Conservation (phyloP, 805 yeast species). For the Priceomyces fermenticarens region DNA sequence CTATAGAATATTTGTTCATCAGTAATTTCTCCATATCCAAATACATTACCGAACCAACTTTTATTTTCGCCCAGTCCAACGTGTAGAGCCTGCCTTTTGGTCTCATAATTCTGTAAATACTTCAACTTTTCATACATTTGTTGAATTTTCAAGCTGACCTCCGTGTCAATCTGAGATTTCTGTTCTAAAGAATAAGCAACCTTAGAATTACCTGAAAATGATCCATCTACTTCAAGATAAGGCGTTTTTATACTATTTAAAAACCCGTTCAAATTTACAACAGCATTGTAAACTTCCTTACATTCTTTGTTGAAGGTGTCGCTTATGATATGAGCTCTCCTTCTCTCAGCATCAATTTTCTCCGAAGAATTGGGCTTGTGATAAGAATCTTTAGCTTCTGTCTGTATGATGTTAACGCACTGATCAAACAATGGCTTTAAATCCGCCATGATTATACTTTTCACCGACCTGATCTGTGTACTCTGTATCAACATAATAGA, state of each 20-base stretch:
- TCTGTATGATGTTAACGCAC: slow-evolving; percentile 43
- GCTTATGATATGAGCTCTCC: slow-evolving; percentile 10
- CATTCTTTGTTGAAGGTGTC: slow-evolving; percentile 45
- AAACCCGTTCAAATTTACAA: slow-evolving; percentile 31
- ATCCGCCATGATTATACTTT: slow-evolving; percentile 40
- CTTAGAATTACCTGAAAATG: slow-evolving; percentile 3
- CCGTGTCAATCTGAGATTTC: slow-evolving; percentile 55
- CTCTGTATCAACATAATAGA: not conserved
- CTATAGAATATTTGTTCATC: slow-evolving; percentile 29
- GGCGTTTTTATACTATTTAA: slow-evolving; percentile 20
- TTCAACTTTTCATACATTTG: slow-evolving; percentile 50
- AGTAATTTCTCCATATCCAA: slow-evolving; percentile 32
- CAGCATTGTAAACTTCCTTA: slow-evolving; percentile 27
- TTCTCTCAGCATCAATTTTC: not conserved
- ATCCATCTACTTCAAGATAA: slow-evolving; percentile 24
- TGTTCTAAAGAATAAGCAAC: slow-evolving; percentile 40
- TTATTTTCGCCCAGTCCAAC: slow-evolving; percentile 11
- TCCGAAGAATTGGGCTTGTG: not conserved
- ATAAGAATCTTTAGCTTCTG: slow-evolving; percentile 20
- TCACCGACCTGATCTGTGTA: not conserved
- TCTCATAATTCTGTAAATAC: slow-evolving; percentile 50
- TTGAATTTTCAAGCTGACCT: slow-evolving; percentile 50
- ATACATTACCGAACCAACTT: slow-evolving; percentile 16
- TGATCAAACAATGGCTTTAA: slow-evolving; percentile 47
- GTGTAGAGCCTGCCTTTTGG: slow-evolving; percentile 31